Base-by-base conservation (phyloP, 129 eudicot genomes). In the Oenanthe sinensis region DNA sequence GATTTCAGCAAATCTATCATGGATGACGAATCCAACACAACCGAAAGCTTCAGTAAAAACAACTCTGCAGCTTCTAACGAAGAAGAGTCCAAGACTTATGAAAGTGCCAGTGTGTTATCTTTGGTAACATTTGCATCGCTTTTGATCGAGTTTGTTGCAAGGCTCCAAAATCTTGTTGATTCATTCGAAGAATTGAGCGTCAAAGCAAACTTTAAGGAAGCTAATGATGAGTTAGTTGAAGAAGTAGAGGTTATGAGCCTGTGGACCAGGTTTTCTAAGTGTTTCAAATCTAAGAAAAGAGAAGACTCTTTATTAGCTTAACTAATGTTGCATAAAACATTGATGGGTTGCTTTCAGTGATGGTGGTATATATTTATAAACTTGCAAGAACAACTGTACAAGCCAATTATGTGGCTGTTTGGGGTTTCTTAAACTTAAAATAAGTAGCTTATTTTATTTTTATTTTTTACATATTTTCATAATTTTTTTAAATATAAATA, bases 51-150 rank as follows among this genome's bases (percentile, higher is more conserved):
- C 20, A 11, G 28, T 52, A 82, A 75, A 75, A 71, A 86, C 68
- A 60, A 24, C 44, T 85, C 79, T 20, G 45, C 68, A 33, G 40
- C 81, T 28, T 79, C 75, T 48, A 81, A 80, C 16, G 84, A 55
- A 62, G 87, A 84, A 50, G 81, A 82, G 42, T 60, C 83, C 7
- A 80, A 83, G 79, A 88, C 93, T 3, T 91, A 85, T 46, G 87
- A 85, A 76, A 94, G 97, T 69, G 98, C 97, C 22, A 94, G 96
- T 72, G 86, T 89, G n/a, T 84, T 94, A 81, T 94, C 98, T 12
- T 77, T 91, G 69, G 98, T 90, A 30, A 94, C 98, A 5, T 94
- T 91, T 81, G 85, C 96, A 11, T 91, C 97, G 5, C 89, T 89
- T 75, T 79, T 91, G 81, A 88, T 94, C 16, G 98, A 94, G 60